phyloP scores from a whole-genome alignment of 768 basidiomycete species.

The Asterophora parasitica region DNA sequence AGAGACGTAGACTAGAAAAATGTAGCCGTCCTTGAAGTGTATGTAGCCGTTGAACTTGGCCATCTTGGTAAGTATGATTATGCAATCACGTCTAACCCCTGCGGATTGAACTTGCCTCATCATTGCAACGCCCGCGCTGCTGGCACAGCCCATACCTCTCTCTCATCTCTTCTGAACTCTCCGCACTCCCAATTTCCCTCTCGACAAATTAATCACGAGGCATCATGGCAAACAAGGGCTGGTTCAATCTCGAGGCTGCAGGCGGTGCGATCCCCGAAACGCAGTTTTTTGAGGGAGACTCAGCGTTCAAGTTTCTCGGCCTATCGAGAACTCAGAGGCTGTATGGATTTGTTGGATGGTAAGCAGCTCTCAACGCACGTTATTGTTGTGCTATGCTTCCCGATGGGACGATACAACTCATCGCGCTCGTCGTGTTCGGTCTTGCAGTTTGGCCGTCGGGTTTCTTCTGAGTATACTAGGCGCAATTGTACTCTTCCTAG shows the following conservation, averaged over 20 bases:
- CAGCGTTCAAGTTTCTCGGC: conserved; percentile 77
- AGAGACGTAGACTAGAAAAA: no score
- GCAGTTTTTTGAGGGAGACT: conserved; percentile 84
- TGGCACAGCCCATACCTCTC: conserved; percentile 26
- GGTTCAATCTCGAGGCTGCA: conserved; percentile 80
- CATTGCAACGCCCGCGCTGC: conserved; percentile 21
- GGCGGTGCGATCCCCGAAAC: conserved; percentile 63
- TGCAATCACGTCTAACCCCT: conserved; percentile 1
- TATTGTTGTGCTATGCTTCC: no score
- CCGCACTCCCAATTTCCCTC: background rate
- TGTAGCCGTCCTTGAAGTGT: no score
- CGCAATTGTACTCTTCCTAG: conserved; percentile 71
- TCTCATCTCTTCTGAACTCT: conserved; percentile 5
- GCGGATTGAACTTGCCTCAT: background rate
- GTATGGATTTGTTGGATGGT: conserved; percentile 87
- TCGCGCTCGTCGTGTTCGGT: background rate
- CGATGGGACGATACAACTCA: background rate
- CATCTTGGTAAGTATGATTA: no score
- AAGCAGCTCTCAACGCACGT: conserved; percentile 22
- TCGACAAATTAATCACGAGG: background rate
- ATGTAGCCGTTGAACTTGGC: no score
- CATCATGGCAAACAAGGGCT: conserved; percentile 63
- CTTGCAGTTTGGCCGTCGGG: conserved; percentile 60
- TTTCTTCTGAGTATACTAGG: conserved; percentile 81
- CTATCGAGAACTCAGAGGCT: conserved; percentile 76